A percentile compares a stretch with the other conserved stretches of the same genome.
These are phyloP conservation scores for Hordeum marinum DNA, from an alignment of 176 grass and related monocot species.

Conservation along the genomic window DNA sequence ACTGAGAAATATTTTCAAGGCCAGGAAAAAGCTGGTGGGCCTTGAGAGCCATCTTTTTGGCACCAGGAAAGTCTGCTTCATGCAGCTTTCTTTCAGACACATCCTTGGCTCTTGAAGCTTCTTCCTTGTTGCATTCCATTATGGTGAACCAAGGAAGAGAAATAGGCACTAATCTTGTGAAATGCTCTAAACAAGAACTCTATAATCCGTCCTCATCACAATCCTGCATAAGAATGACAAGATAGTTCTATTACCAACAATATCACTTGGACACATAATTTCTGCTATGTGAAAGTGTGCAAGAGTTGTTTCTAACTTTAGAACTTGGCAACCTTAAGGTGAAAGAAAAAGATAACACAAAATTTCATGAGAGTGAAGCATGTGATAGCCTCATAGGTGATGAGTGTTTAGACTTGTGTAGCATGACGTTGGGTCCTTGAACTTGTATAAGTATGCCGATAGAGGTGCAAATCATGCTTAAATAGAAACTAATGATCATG, in stretches of 20 bases:
- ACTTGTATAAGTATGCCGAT: background rate
- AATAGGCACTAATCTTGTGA: background rate
- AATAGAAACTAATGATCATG: background rate
- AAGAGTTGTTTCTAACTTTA: constrained; percentile 1
- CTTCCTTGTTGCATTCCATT: constrained; percentile 91
- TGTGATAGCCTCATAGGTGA: background rate
- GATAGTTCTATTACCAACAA: constrained; percentile 6
- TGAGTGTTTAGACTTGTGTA: background rate
- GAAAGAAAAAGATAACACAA: background rate
- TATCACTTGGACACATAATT: background rate
- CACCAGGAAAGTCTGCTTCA: constrained; percentile 51
- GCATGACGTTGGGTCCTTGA: background rate
- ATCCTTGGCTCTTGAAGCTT: constrained; percentile 61
- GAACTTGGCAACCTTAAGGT: background rate
- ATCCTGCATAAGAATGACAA: constrained; percentile 18
- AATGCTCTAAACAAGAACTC: background rate
- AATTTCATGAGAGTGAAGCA: background rate
- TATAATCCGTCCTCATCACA: constrained; percentile 9
- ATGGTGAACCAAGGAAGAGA: constrained; percentile 1
- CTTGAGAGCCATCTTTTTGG: constrained; percentile 60
- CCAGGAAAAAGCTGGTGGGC: constrained; percentile 58
- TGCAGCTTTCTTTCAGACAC: constrained; percentile 52
- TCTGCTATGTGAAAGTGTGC: background rate
- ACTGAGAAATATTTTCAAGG: constrained; percentile 70
- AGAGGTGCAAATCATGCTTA: background rate